Percentiles rank a stretch among this genome's conserved stretches.
Conservation (phyloP, 805 yeast species). For the Saccharomyces jurei region DNA sequence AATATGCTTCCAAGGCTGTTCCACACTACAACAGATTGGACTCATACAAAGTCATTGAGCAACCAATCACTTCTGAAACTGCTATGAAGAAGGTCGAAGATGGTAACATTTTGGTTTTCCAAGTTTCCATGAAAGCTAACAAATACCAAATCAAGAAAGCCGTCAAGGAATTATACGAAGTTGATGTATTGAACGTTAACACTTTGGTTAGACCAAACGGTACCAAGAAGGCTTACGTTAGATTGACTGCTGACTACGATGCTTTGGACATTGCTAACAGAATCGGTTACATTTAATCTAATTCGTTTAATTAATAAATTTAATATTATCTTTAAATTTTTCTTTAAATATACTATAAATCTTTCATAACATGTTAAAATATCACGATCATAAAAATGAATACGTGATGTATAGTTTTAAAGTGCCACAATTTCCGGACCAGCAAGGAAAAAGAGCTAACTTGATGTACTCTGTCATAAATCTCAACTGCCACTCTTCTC, state of each 20-base stretch:
- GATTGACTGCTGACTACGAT: conserved; percentile 98
- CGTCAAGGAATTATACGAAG: conserved; percentile 95
- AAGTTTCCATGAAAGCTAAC: conserved; percentile 95
- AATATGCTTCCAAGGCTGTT: conserved; percentile 89
- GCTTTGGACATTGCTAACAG: conserved; percentile 99
- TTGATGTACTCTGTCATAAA: too few relatives aligned
- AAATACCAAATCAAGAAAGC: conserved; percentile 97
- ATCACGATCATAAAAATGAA: background rate
- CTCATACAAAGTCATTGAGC: conserved; percentile 86
- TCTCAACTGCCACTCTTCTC: too few relatives aligned
- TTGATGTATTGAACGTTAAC: conserved; percentile 89
- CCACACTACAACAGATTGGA: conserved; percentile 97
- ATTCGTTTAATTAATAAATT: conserved; percentile 3
- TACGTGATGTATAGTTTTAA: background rate
- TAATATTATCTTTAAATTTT: background rate
- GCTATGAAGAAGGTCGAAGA: conserved; percentile 99
- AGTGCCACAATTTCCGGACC: background rate
- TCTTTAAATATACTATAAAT: background rate
- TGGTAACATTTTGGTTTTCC: conserved; percentile 98
- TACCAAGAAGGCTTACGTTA: conserved; percentile 98
- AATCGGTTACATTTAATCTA: conserved; percentile 90
- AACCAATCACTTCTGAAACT: conserved; percentile 95
- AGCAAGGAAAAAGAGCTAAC: too few relatives aligned
- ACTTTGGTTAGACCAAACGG: conserved; percentile 98
- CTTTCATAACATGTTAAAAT: background rate